Conservation (phyloP, 2,329 filamentous ascomycete genomes). For the Drechslera avenae region DNA sequence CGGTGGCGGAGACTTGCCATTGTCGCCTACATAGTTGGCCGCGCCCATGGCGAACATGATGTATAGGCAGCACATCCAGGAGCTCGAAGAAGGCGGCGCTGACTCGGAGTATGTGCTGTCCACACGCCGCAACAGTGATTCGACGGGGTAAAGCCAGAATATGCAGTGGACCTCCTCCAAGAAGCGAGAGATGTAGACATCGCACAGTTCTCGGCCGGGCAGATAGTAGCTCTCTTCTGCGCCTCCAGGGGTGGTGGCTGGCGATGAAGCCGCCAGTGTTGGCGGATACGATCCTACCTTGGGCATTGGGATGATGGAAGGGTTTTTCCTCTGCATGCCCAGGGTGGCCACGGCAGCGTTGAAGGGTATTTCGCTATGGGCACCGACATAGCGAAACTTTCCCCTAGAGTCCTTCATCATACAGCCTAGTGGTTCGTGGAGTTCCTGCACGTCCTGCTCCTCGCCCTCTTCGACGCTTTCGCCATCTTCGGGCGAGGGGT, state of each 20-base stretch:
- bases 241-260: slow-evolving; percentile 21
- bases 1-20: slow-evolving; percentile 29
- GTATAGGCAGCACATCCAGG: slow-evolving; percentile 47
- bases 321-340: slow-evolving; percentile 25
- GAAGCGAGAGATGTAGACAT: slow-evolving; percentile 42
- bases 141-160: slow-evolving; percentile 46
- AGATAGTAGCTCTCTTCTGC: slow-evolving; percentile 34
- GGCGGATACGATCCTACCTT: slow-evolving; percentile 43
- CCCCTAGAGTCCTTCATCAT: slow-evolving; percentile 47
- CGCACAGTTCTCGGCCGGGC: slow-evolving; percentile 36
- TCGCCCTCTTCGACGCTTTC: slow-evolving; percentile 34
- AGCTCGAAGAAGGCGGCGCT: slow-evolving; percentile 27
- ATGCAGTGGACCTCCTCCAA: slow-evolving; percentile 46
- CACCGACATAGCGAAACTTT: slow-evolving; percentile 43
- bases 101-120: slow-evolving; percentile 40
- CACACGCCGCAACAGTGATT: slow-evolving; percentile 38
- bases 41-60: slow-evolving; percentile 45
- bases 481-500: slow-evolving; percentile 31
- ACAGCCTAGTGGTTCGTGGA: slow-evolving; percentile 46
- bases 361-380: slow-evolving; percentile 47
- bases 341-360: slow-evolving; percentile 45
- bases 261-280: slow-evolving; percentile 24
- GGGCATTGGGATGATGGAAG: slow-evolving; percentile 38
- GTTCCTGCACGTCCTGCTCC: slow-evolving; percentile 38
- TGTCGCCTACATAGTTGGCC: slow-evolving; percentile 26